These are phyloP conservation scores for Crithidia fasciculata DNA, from an alignment of 208 protist species.

Conservation along the genomic window DNA sequence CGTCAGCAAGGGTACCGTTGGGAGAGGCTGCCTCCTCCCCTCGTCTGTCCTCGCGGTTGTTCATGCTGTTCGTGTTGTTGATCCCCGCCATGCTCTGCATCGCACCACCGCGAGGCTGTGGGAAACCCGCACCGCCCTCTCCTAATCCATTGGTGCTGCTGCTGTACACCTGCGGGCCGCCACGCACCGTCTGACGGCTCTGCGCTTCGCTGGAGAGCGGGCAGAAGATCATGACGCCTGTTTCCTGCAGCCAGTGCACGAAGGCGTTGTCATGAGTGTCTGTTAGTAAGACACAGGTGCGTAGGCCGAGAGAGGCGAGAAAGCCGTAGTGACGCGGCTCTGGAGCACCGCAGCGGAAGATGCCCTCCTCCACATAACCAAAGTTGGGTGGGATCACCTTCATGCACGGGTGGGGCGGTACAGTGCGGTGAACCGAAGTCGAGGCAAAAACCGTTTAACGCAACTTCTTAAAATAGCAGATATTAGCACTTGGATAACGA, in stretches of 20 bases:
- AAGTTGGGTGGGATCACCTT: conserved; percentile 95
- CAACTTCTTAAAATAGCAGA: too few species aligned
- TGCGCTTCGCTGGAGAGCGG: conserved; percentile 46
- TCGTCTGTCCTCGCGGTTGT: not conserved
- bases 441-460: conserved; percentile 8
- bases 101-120: conserved; percentile 10
- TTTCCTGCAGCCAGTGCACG: conserved; percentile 94
- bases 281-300: conserved; percentile 96
- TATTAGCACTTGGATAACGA: too few species aligned
- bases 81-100: not conserved
- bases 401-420: conserved; percentile 35
- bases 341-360: conserved; percentile 96
- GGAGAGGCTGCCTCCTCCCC: conserved; percentile 2
- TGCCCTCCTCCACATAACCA: conserved; percentile 96
- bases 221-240: conserved; percentile 85
- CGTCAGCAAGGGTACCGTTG: not conserved
- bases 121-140: not conserved
- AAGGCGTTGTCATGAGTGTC: conserved; percentile 92
- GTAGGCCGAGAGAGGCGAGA: conserved; percentile 94
- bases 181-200: conserved; percentile 1
- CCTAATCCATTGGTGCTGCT: too few species aligned
- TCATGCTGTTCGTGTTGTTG: not conserved
- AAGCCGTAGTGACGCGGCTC: conserved; percentile 97
- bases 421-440: not conserved
- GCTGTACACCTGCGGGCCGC: conserved; percentile 12